phyloP scores from a whole-genome alignment of 1,284 basidiomycete species.

The Farysia itapuensis region DNA sequence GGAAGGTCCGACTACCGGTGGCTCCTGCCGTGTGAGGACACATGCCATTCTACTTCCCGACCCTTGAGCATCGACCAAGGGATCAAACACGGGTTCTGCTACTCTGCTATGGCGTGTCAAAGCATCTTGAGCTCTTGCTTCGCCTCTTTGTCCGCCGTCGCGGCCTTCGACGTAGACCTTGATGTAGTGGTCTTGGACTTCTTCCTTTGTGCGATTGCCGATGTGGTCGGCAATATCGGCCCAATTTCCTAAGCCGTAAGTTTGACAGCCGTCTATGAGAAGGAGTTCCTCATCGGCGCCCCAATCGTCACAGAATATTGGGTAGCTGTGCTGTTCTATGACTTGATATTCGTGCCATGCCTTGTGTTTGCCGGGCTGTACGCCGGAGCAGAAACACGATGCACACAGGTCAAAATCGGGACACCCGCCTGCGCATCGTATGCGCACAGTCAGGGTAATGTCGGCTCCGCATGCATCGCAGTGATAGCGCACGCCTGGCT shows the following conservation, averaged over 20 bases:
- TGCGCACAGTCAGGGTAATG: slow-evolving; percentile 57
- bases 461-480: slow-evolving; percentile 59
- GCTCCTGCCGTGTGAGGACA: slow-evolving; percentile 26
- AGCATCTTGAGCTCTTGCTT: slow-evolving; percentile 36
- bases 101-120: slow-evolving; percentile 12
- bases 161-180: slow-evolving; percentile 71
- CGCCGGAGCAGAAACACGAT: slow-evolving; percentile 84
- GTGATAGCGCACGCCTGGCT: slow-evolving; percentile 57
- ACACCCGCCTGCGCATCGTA: slow-evolving; percentile 57
- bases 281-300: slow-evolving; percentile 97
- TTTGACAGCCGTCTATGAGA: slow-evolving; percentile 83
- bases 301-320: slow-evolving; percentile 94
- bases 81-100: slow-evolving; percentile 13
- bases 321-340: slow-evolving; percentile 92
- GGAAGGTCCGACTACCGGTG: slow-evolving; percentile 52
- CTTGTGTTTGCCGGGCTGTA: slow-evolving; percentile 83
- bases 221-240: slow-evolving; percentile 93
- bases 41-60: slow-evolving; percentile 32
- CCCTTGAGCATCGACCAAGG: slow-evolving; percentile 24
- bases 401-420: slow-evolving; percentile 62
- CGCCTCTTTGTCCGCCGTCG: slow-evolving; percentile 45
- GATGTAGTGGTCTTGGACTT: slow-evolving; percentile 88
- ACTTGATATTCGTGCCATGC: slow-evolving; percentile 88
- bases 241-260: slow-evolving; percentile 95
- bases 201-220: slow-evolving; percentile 90